phyloP scores from a whole-genome alignment of 2,329 filamentous ascomycete genomes.

The Sclerotinia trifoliorum region DNA sequence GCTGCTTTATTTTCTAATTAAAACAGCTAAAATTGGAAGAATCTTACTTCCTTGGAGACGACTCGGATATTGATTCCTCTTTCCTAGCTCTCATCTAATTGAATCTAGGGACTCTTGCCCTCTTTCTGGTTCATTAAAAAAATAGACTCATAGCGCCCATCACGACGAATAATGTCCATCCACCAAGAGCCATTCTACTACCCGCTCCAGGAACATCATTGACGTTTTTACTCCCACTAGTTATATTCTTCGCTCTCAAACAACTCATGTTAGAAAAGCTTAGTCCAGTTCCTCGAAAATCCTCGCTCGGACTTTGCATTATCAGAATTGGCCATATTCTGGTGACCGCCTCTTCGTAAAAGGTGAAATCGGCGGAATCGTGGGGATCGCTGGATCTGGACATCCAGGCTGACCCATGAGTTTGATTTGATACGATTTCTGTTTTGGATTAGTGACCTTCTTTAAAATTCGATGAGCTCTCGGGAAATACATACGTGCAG shows the following conservation, averaged over 20 bases:
- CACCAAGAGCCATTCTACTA: neutral
- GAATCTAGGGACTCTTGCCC: too few relatives aligned
- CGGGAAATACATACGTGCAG: neutral
- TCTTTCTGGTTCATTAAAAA: neutral
- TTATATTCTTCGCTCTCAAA: conserved; percentile 1
- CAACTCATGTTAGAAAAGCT: neutral
- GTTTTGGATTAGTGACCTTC: neutral
- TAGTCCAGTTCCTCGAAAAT: too few relatives aligned
- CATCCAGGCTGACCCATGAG: conserved; percentile 4
- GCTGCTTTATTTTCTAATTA: too few relatives aligned
- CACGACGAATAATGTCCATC: neutral
- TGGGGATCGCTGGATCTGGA: neutral
- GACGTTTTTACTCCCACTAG: conserved; percentile 2
- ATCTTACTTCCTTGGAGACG: too few relatives aligned
- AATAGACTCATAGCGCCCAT: neutral
- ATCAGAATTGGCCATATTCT: conserved; percentile 12
- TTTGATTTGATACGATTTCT: neutral
- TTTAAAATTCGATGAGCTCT: neutral
- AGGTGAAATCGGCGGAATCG: neutral
- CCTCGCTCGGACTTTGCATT: neutral
- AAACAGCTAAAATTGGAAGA: too few relatives aligned
- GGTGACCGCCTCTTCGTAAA: conserved; percentile 3
- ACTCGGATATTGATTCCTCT: neutral
- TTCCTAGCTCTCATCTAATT: too few relatives aligned
- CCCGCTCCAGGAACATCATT: neutral